Conservation (phyloP, 257 asterid species). For the Capsicum rhomboideum region DNA sequence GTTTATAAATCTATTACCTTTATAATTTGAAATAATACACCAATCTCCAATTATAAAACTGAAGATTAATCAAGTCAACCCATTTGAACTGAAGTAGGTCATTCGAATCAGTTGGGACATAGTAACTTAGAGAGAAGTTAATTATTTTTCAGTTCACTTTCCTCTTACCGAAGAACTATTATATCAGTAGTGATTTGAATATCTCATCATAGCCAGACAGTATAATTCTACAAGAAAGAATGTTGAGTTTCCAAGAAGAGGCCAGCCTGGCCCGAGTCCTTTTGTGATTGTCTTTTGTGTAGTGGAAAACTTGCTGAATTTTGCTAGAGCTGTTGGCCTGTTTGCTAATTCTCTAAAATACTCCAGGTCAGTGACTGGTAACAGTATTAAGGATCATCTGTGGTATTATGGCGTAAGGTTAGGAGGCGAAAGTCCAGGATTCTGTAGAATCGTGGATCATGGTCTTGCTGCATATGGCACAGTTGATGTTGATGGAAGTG, state of each 20-base stretch:
- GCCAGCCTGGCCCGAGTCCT: neutral
- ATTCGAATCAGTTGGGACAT: neutral
- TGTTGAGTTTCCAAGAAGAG: neutral
- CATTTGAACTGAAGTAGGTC: neutral
- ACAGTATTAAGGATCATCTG: slow-evolving; percentile 80
- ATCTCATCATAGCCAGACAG: neutral
- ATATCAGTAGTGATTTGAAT: neutral
- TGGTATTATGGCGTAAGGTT: slow-evolving; percentile 57
- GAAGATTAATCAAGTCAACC: neutral
- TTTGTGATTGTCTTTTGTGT: neutral
- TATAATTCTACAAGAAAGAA: neutral
- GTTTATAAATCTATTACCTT: neutral
- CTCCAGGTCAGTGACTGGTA: slow-evolving; percentile 88
- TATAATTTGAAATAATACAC: neutral
- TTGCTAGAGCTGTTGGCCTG: neutral
- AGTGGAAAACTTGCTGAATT: neutral
- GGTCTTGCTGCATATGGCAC: slow-evolving; percentile 35
- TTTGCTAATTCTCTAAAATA: neutral
- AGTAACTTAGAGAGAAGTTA: neutral
- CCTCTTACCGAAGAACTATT: neutral
- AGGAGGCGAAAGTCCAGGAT: slow-evolving; percentile 49
- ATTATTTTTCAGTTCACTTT: neutral
- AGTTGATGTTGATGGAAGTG: slow-evolving; percentile 58
- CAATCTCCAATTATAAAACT: neutral
- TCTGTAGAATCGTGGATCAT: slow-evolving; percentile 64